These are phyloP conservation scores for Colletotrichum tabaci DNA, from an alignment of 2,329 filamentous ascomycete species.

Conservation along the genomic window DNA sequence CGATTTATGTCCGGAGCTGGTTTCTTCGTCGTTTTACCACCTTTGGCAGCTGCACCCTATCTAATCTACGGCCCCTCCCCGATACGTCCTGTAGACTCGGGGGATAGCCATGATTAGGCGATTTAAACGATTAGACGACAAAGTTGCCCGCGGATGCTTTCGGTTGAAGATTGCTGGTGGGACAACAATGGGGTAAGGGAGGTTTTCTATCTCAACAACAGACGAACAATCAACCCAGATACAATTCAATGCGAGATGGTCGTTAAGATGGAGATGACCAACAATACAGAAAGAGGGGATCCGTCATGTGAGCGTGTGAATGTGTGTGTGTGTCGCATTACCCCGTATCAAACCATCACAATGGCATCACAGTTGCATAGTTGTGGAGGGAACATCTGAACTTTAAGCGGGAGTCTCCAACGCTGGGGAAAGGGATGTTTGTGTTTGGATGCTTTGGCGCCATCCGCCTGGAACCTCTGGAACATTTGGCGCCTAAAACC, in stretches of 20 bases:
- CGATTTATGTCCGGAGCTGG: constrained; percentile 39
- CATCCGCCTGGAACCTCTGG: constrained; percentile 9
- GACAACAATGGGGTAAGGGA: neutral
- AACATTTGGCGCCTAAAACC: neutral
- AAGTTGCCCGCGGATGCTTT: constrained; percentile 7
- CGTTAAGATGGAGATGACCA: neutral
- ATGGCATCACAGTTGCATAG: constrained; percentile 28
- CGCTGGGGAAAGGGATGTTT: neutral
- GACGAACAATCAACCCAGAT: constrained; percentile 11
- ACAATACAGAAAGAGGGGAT: neutral
- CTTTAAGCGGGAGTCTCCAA: constrained; percentile 7
- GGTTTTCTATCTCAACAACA: neutral
- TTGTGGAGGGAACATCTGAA: constrained; percentile 18
- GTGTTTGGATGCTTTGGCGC: neutral
- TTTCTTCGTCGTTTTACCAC: neutral
- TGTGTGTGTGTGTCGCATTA: constrained; percentile 8
- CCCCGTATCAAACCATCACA: constrained; percentile 19
- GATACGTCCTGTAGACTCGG: constrained; percentile 13
- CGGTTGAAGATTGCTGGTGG: neutral
- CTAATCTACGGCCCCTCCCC: constrained; percentile 23
- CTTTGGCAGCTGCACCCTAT: constrained; percentile 34
- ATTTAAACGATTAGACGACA: neutral
- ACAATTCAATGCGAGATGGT: neutral
- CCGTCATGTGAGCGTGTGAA: neutral
- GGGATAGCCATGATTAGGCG: neutral